A percentile compares a stretch with the other conserved stretches of the same genome.
These are phyloP conservation scores for Craterostigma plantagineum DNA, from an alignment of 257 asterid genomes.

Conservation along the genomic window DNA sequence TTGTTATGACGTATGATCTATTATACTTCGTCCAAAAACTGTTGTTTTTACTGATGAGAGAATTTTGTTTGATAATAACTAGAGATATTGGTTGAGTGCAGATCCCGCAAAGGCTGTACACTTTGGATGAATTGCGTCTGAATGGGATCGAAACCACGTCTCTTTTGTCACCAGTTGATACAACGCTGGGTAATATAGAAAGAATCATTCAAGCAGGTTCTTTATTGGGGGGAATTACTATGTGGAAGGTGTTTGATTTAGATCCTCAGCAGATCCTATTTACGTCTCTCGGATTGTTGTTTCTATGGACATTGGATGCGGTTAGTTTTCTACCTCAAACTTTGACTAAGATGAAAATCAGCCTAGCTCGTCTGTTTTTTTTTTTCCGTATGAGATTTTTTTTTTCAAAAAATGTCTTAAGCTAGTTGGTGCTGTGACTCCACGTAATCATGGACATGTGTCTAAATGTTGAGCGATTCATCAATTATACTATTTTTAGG, in stretches of 20 bases:
- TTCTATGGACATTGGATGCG: slow-evolving; percentile 74
- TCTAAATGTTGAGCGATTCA: too few species aligned
- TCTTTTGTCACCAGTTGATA: slow-evolving; percentile 67
- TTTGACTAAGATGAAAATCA: not conserved
- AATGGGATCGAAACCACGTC: slow-evolving; percentile 67
- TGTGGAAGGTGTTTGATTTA: slow-evolving; percentile 38
- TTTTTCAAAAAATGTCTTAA: too few species aligned
- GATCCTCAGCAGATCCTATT: slow-evolving; percentile 44
- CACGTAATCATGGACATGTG: too few species aligned
- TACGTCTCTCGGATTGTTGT: slow-evolving; percentile 48
- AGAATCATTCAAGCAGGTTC: slow-evolving; percentile 57
- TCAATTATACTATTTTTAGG: too few species aligned
- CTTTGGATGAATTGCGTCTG: slow-evolving; percentile 72
- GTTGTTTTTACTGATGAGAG: not conserved
- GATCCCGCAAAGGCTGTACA: slow-evolving; percentile 95
- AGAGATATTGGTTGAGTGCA: slow-evolving; percentile 31
- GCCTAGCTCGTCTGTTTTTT: not conserved
- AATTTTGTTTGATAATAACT: slow-evolving; percentile 3
- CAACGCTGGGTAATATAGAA: slow-evolving; percentile 60
- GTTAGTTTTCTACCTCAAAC: slow-evolving; percentile 14
- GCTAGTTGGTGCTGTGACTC: too few species aligned
- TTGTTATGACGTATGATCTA: too few species aligned
- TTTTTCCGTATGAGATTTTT: too few species aligned
- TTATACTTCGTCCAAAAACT: not conserved
- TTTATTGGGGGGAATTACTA: slow-evolving; percentile 51